Evolutionary conservation across 225 moss, liverwort and hornwort genomes (phyloP).

Genomic region (Pseudisothecium myosuroides): DNA sequence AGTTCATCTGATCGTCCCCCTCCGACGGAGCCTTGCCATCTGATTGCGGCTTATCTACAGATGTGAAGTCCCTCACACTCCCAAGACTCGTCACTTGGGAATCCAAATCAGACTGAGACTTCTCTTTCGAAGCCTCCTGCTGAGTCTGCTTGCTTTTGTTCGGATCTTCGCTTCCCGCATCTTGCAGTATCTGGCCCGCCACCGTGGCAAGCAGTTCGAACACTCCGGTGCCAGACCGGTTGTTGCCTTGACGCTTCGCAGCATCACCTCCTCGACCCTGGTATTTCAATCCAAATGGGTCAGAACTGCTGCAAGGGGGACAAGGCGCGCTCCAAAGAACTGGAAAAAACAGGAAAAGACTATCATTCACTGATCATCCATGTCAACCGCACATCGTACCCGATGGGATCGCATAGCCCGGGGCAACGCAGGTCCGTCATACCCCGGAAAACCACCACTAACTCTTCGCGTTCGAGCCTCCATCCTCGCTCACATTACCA

Average conservation of each 20-base stretch:
- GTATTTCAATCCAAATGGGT: background rate
- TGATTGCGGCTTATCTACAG: conserved; percentile 26
- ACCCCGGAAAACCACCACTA: conserved; percentile 96
- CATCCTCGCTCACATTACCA: conserved; percentile 76
- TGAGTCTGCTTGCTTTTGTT: background rate
- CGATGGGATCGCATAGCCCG: conserved; percentile 88
- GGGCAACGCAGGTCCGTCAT: conserved; percentile 92
- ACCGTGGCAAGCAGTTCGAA: conserved; percentile 49
- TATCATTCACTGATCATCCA: background rate
- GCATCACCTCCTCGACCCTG: conserved; percentile 44
- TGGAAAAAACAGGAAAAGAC: no score
- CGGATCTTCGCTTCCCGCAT: conserved; percentile 30
- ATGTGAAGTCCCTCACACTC: conserved; percentile 22
- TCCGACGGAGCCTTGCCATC: background rate
- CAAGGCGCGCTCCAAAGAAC: background rate
- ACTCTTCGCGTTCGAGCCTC: conserved; percentile 93
- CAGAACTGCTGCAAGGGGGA: background rate
- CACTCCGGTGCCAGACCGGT: conserved; percentile 19
- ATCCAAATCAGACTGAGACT: conserved; percentile 19
- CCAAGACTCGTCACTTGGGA: conserved; percentile 31
- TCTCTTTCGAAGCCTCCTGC: conserved; percentile 13
- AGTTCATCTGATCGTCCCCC: background rate
- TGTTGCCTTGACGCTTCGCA: conserved; percentile 28
- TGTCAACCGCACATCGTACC: conserved; percentile 28
- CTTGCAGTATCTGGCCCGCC: conserved; percentile 52